Evolutionary conservation across 1,139 yeast genomes (phyloP).

Genomic region (Yamadazyma atlantica): DNA sequence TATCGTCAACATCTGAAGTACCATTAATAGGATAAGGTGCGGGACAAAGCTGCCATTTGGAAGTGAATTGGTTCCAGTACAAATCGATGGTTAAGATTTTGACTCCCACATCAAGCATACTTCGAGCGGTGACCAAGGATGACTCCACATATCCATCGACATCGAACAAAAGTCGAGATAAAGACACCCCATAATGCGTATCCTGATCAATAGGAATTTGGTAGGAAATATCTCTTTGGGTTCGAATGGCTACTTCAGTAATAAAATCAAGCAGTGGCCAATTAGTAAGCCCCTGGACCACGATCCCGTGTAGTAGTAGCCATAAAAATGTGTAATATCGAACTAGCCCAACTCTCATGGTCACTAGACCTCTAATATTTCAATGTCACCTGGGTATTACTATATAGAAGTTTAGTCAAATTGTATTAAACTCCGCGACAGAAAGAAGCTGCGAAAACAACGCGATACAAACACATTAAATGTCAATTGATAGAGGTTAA

Average conservation of each 20-base stretch:
- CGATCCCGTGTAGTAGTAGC: neutral
- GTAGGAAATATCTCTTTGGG: constrained; percentile 68
- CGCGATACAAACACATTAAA: too few relatives aligned
- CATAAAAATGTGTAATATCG: neutral
- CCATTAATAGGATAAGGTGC: constrained; percentile 36
- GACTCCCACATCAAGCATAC: constrained; percentile 51
- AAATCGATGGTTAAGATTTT: constrained; percentile 58
- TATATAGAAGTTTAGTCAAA: too few relatives aligned
- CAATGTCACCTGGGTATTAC: too few relatives aligned
- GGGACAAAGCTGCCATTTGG: constrained; percentile 74
- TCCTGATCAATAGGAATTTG: constrained; percentile 58
- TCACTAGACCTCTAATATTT: too few relatives aligned
- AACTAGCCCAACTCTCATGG: neutral
- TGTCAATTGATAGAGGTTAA: too few relatives aligned
- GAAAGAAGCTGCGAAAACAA: neutral
- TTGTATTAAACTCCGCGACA: too few relatives aligned
- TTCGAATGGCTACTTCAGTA: constrained; percentile 41
- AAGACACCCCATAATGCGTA: constrained; percentile 57
- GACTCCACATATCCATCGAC: constrained; percentile 47
- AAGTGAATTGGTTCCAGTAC: constrained; percentile 57
- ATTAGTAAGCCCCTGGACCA: constrained; percentile 8
- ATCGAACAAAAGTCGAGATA: constrained; percentile 52
- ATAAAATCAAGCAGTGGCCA: constrained; percentile 19
- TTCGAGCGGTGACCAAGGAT: constrained; percentile 36
- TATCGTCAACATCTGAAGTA: constrained; percentile 16